Base-by-base conservation (phyloP, 495 filamentous ascomycete species). In the Darksidea phi region DNA sequence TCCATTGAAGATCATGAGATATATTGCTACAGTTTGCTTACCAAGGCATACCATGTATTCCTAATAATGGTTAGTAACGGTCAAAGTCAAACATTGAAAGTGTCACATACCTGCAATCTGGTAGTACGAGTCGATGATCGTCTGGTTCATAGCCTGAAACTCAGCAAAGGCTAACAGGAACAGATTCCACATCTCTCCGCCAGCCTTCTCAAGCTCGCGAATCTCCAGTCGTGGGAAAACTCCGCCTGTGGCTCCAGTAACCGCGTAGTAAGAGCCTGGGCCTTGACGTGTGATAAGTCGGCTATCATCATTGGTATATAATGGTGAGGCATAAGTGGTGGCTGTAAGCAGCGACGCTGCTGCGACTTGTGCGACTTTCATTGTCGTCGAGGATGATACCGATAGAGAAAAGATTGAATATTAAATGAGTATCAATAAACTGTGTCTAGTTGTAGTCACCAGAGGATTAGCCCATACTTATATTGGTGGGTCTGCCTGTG, bases 1-100 rank as follows among this genome's bases (percentile, higher is more conserved):
- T 6, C n/a, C n/a, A n/a, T n/a, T n/a, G n/a, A n/a, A n/a, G n/a
- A n/a, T n/a, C n/a, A n/a, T 46, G 18, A 42, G 28, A 11, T 6
- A 21, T 26, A 71, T 60, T 61, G 76, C 68, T n/a, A 12, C 26
- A 41, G 75, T 75, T 1, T 79, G 79, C 50, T 57, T 46, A 64
- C 61, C 61, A 64, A 18, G 61, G 61, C 54, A 57, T 56, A 6
- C 61, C 61, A 38, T 64, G 61, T 34, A 64, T 64, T 15, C 61
- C 58, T 58, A 23, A 5, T 42, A 10, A 24, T 21, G 8, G 13
- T 32, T 11, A 23, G 26, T 11, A 15, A 11, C 7, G 25, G 23
- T n/a, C 23, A 11, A 23, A 37, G 24, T 20, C 10, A 49, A 25
- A 18, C 13, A 11, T n/a, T 7, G 7, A 34, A 13, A 23, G 10